A percentile compares a stretch with the other conserved stretches of the same genome.
Conservation (phyloP, 306 rosid genomes). For the Lathyrus aphaca region DNA sequence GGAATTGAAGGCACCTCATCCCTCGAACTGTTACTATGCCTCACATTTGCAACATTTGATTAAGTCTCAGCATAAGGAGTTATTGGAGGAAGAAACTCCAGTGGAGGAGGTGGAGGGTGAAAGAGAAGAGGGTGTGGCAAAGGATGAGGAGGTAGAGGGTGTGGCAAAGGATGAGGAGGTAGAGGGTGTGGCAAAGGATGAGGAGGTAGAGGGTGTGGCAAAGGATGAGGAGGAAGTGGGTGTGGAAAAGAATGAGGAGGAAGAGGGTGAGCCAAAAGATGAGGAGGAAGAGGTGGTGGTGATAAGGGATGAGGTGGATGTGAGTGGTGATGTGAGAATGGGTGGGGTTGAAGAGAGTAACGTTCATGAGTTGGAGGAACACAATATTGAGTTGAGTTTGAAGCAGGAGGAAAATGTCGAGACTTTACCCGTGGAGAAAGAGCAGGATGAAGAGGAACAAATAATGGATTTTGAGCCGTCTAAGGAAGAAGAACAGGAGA, state of each 20-base stretch:
- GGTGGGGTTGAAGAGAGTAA: slow-evolving; percentile 47
- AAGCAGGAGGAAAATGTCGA: slow-evolving; percentile 58
- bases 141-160: slow-evolving; percentile 51
- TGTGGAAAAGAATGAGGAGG: slow-evolving; percentile 44
- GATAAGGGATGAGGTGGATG: slow-evolving; percentile 46
- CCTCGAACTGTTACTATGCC: slow-evolving; percentile 78
- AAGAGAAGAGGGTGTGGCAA: slow-evolving; percentile 44
- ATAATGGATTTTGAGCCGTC: slow-evolving; percentile 60
- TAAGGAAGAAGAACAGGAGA: slow-evolving; percentile 55
- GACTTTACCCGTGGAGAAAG: slow-evolving; percentile 44
- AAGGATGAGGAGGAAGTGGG: slow-evolving; percentile 46
- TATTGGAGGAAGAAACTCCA: slow-evolving; percentile 48
- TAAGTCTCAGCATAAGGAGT: slow-evolving; percentile 56
- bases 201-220: slow-evolving; percentile 38
- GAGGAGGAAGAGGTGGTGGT: slow-evolving; percentile 41
- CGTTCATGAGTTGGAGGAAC: slow-evolving; percentile 59
- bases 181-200: slow-evolving; percentile 34
- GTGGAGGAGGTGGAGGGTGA: slow-evolving; percentile 44
- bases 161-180: slow-evolving; percentile 46
- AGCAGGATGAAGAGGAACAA: slow-evolving; percentile 48
- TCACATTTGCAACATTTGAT: slow-evolving; percentile 84
- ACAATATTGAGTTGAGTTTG: slow-evolving; percentile 57
- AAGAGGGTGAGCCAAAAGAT: slow-evolving; percentile 30
- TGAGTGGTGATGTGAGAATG: slow-evolving; percentile 45
- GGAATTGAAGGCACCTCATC: slow-evolving; percentile 58